phyloP scores from a whole-genome alignment of 2,329 filamentous ascomycete genomes.

The Grosmannia penicillata region DNA sequence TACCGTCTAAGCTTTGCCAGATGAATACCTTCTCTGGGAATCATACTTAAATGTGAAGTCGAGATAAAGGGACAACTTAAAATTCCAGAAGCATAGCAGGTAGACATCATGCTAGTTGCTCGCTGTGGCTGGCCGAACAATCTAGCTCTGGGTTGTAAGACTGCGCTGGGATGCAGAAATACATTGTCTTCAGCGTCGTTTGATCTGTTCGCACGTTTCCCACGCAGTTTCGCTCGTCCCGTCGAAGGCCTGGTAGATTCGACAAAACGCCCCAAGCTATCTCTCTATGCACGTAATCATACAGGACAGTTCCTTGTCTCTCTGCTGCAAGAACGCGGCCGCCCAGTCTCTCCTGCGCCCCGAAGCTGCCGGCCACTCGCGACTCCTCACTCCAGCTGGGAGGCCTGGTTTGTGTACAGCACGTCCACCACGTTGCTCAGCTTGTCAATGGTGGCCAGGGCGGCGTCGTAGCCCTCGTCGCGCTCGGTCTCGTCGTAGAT shows the following conservation, averaged over 20 bases:
- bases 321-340: neutral
- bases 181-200: too few relatives aligned
- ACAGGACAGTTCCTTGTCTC: neutral
- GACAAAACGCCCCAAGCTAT: neutral
- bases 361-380: neutral
- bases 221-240: too few relatives aligned
- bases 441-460: conserved; percentile 90
- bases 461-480: conserved; percentile 88
- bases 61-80: too few relatives aligned
- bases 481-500: conserved; percentile 91
- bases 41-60: too few relatives aligned
- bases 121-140: too few relatives aligned
- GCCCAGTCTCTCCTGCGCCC: neutral
- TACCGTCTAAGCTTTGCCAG: too few relatives aligned
- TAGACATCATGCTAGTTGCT: too few relatives aligned
- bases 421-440: conserved; percentile 94
- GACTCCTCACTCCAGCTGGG: conserved; percentile 62
- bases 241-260: neutral
- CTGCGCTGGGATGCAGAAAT: too few relatives aligned
- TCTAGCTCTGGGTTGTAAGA: too few relatives aligned
- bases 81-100: too few relatives aligned
- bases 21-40: too few relatives aligned
- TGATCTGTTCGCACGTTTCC: too few relatives aligned
- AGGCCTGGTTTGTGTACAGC: conserved; percentile 94
- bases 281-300: conserved; percentile 1